A percentile compares a stretch with the other conserved stretches of the same genome.
phyloP scores from a whole-genome alignment of 805 yeast genomes.

The Candida schatavii region DNA sequence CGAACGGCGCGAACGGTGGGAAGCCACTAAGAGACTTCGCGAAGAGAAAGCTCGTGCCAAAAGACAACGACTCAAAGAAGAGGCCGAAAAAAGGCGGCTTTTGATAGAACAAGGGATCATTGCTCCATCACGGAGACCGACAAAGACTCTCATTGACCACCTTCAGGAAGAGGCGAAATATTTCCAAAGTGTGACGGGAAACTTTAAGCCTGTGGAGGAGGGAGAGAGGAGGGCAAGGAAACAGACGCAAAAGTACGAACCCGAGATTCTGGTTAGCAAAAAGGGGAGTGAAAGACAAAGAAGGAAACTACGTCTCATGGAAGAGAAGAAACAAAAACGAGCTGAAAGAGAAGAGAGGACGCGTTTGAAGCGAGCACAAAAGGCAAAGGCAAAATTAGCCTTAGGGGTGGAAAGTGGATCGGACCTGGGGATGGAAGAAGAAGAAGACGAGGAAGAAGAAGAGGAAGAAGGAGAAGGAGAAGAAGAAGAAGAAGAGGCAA shows the following conservation, averaged over 20 bases:
- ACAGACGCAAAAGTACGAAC: slow-evolving; percentile 17
- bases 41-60: slow-evolving; percentile 4
- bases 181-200: slow-evolving; percentile 41
- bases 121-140: neutral
- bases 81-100: slow-evolving; percentile 4
- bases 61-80: slow-evolving; percentile 4
- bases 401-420: slow-evolving; percentile 1
- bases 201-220: slow-evolving; percentile 25
- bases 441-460: slow-evolving; percentile 9
- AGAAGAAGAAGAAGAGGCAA: slow-evolving; percentile 21
- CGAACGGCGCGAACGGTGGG: slow-evolving; percentile 8
- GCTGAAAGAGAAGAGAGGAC: slow-evolving; percentile 5
- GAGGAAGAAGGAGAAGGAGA: slow-evolving; percentile 14
- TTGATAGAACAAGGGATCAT: neutral
- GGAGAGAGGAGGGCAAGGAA: slow-evolving; percentile 34
- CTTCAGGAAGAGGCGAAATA: slow-evolving; percentile 26
- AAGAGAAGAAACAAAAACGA: slow-evolving; percentile 10
- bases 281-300: slow-evolving; percentile 8
- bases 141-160: slow-evolving; percentile 6
- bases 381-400: slow-evolving; percentile 3
- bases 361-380: neutral
- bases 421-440: slow-evolving; percentile 8
- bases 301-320: slow-evolving; percentile 13
- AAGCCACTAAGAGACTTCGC: slow-evolving; percentile 3
- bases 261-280: slow-evolving; percentile 18